Evolutionary conservation across 306 rosid genomes (phyloP), one percentile per base, ranked within the genome.

Genomic region (Amphicarpaea edgeworthii): DNA sequence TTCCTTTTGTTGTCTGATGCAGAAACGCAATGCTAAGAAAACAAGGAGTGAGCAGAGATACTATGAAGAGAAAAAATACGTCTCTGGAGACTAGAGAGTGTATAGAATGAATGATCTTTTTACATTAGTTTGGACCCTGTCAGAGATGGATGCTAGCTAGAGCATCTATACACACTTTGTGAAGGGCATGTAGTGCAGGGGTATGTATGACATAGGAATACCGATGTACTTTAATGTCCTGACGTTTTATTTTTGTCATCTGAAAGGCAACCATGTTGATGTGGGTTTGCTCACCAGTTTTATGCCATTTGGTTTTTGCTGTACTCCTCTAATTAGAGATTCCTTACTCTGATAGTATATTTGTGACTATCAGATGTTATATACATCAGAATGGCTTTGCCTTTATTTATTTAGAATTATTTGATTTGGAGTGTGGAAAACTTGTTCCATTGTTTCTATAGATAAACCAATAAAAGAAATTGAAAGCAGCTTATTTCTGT

Each of bases 21-120:
- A 96, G 99, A 88, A 87, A 86, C 98, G 98, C 66, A 96, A 96
- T 51, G 98, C 97, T 9, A 90, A 84, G 87, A 96, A 96, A 79
- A 53, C 83, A 1, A 86, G 32, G 49, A 93, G 98, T 12, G 99
- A 96, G 83, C 84, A 87, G 88, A 92, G 85, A 77, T 96, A 96
- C 86, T 96, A 96, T 40, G 93, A 88, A 62, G 90, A 89, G 70
- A 96, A 90, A 86, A 83, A 81, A 49, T 87, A 84, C 34, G 90
- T 96, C 9, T 78, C 90, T 20, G 99, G 99, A 78, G 98, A 96
- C 54, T 96, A 90, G 89, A 40, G 21, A 30, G 58, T 45, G 21
- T 60, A 71, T 81, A 80, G n/a, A n/a, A n/a, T n/a, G n/a, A n/a
- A 49, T 70, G 23, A 17, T 72, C 15, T 12, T 58, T 58, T 77